These are phyloP conservation scores for Amaranthus tricolor DNA, from an alignment of 179 eudicot genomes.

Conservation along the genomic window DNA sequence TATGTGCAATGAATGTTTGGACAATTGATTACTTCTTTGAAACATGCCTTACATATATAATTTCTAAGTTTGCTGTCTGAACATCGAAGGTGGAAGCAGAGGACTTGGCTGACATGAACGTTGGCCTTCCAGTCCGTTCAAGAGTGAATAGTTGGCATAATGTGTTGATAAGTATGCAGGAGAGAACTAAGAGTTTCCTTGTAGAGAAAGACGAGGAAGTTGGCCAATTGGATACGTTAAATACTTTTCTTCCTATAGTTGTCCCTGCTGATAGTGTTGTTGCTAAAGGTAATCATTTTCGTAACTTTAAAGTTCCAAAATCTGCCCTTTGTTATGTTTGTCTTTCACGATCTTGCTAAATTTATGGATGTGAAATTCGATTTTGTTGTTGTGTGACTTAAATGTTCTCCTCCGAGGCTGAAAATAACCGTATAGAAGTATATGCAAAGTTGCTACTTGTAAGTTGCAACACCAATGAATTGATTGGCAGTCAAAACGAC, in stretches of 20 bases:
- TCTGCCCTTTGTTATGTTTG: slow-evolving; percentile 2
- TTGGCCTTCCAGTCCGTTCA: slow-evolving; percentile 64
- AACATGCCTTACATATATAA: background rate
- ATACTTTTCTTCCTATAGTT: slow-evolving; percentile 37
- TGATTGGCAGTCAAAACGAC: background rate
- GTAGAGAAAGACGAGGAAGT: slow-evolving; percentile 33
- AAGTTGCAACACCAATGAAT: background rate
- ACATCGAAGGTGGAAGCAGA: slow-evolving; percentile 47
- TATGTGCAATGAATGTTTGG: background rate
- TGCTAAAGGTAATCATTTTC: slow-evolving; percentile 34
- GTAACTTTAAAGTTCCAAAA: background rate
- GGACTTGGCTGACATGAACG: slow-evolving; percentile 84
- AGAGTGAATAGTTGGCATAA: slow-evolving; percentile 86
- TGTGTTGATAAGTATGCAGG: slow-evolving; percentile 70
- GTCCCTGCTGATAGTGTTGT: slow-evolving; percentile 22
- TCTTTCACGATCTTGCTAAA: slow-evolving; percentile 6
- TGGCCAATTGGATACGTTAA: slow-evolving; percentile 18
- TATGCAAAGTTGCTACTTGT: background rate
- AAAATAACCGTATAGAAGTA: background rate
- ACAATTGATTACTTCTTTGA: background rate
- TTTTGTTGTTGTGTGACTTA: background rate
- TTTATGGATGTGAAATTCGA: background rate
- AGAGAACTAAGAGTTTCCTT: slow-evolving; percentile 50
- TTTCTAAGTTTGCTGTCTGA: background rate
- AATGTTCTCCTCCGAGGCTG: background rate